Evolutionary conservation across 371 early-diverging fungal species (phyloP).

Genomic region (Nematocida ironsii): DNA sequence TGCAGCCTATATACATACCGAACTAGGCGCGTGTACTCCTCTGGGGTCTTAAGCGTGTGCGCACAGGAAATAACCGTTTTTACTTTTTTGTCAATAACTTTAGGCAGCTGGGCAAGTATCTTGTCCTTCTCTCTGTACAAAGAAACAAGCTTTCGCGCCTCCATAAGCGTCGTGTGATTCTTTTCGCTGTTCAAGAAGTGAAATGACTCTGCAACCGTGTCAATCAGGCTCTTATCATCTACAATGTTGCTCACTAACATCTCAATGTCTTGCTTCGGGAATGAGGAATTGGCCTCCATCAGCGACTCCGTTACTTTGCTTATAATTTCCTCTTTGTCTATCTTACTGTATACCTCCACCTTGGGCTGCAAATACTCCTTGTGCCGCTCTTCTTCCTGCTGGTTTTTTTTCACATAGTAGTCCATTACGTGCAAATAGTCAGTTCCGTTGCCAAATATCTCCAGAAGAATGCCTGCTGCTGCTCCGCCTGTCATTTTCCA

Average conservation of each 20-base stretch:
- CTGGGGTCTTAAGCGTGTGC: conserved; percentile 14
- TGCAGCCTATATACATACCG: conserved; percentile 39
- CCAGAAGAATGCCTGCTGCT: conserved; percentile 30
- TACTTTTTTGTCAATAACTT: neutral
- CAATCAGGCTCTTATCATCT: neutral
- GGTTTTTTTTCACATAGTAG: neutral
- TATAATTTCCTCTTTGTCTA: conserved; percentile 5
- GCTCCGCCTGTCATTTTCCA: conserved; percentile 41
- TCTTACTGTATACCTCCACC: neutral
- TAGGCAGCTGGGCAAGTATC: conserved; percentile 17
- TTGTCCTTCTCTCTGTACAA: conserved; percentile 33
- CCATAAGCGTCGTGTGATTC: neutral
- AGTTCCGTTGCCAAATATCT: conserved; percentile 57
- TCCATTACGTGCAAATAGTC: conserved; percentile 40
- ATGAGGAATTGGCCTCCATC: neutral
- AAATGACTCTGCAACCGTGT: conserved; percentile 13
- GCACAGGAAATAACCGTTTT: conserved; percentile 17
- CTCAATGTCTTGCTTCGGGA: conserved; percentile 15
- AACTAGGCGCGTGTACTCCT: conserved; percentile 23
- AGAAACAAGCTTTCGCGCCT: conserved; percentile 6
- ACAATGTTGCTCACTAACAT: neutral
- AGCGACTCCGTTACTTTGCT: conserved; percentile 6
- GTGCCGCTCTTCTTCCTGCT: neutral
- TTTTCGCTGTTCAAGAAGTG: conserved; percentile 9
- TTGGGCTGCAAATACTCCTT: neutral